phyloP scores from a whole-genome alignment of 805 yeast genomes.

The Candida palmyrensis region DNA sequence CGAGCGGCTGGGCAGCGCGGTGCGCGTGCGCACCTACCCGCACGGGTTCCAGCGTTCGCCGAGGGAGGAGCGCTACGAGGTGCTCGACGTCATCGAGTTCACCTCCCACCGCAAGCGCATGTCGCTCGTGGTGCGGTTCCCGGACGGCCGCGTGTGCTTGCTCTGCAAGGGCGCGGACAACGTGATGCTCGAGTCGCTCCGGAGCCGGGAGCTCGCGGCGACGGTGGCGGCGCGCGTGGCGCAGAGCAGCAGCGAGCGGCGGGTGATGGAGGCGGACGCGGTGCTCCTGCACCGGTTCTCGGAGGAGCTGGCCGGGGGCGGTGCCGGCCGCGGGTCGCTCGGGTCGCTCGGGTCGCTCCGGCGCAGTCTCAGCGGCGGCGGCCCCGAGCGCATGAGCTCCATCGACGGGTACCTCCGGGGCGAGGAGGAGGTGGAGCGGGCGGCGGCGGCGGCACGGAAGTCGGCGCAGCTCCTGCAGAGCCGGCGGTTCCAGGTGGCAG shows the following conservation, averaged over 20 bases:
- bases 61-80: constrained; percentile 60
- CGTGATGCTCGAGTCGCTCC: constrained; percentile 71
- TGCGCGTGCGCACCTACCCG: constrained; percentile 77
- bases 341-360: constrained; percentile 29
- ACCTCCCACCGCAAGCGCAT: constrained; percentile 86
- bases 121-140: constrained; percentile 80
- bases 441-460: constrained; percentile 47
- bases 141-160: constrained; percentile 68
- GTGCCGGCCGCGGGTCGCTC: constrained; percentile 7
- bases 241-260: constrained; percentile 54
- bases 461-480: constrained; percentile 58
- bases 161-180: constrained; percentile 97
- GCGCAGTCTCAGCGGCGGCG: constrained; percentile 19
- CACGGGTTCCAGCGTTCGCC: constrained; percentile 68
- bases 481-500: constrained; percentile 43
- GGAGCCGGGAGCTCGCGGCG: constrained; percentile 52
- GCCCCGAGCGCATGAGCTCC: constrained; percentile 24
- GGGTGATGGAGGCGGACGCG: constrained; percentile 70
- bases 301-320: constrained; percentile 14
- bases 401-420: constrained; percentile 51
- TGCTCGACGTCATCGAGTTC: constrained; percentile 81
- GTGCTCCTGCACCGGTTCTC: constrained; percentile 55
- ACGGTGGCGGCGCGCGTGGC: constrained; percentile 63
- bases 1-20: constrained; percentile 54
- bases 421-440: constrained; percentile 48